Percentiles rank a stretch among this genome's conserved stretches.
Evolutionary conservation across 1,139 yeast genomes (phyloP).

Genomic region (Yamadazyma triangularis): DNA sequence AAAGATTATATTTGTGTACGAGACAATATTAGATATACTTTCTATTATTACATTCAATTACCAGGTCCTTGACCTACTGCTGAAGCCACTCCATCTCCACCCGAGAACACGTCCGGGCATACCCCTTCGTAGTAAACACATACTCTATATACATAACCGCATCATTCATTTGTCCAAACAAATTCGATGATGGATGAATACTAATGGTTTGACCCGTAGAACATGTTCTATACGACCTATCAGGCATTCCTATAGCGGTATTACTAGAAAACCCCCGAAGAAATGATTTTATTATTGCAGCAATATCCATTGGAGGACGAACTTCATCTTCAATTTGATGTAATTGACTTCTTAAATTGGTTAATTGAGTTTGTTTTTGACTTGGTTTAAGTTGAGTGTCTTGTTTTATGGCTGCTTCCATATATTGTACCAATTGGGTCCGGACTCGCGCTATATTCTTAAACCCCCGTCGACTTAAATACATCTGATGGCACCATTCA

Average conservation of each 20-base stretch:
- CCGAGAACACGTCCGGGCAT: constrained; percentile 85
- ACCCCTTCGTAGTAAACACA: constrained; percentile 89
- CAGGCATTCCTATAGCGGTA: constrained; percentile 94
- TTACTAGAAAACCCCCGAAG: constrained; percentile 77
- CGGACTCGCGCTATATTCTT: constrained; percentile 72
- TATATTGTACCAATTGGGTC: constrained; percentile 69
- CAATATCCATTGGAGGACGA: constrained; percentile 43
- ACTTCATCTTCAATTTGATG: constrained; percentile 17
- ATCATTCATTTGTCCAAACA: constrained; percentile 76
- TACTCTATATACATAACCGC: constrained; percentile 94
- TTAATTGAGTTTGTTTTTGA: constrained; percentile 25
- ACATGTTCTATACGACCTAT: constrained; percentile 84
- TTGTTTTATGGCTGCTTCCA: constrained; percentile 44
- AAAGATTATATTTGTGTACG: no score
- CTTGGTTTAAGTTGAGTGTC: constrained; percentile 27
- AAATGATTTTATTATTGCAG: constrained; percentile 68
- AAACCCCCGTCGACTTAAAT: constrained; percentile 75
- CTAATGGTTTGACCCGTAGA: constrained; percentile 75
- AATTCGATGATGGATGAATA: constrained; percentile 86
- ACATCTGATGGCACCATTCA: constrained; percentile 80
- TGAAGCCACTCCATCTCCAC: constrained; percentile 84
- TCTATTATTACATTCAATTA: no score
- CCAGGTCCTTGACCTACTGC: no score
- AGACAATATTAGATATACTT: no score
- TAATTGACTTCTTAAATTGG: constrained; percentile 25